phyloP scores from a whole-genome alignment of 495 filamentous ascomycete genomes.

The Aspergillus baeticus region DNA sequence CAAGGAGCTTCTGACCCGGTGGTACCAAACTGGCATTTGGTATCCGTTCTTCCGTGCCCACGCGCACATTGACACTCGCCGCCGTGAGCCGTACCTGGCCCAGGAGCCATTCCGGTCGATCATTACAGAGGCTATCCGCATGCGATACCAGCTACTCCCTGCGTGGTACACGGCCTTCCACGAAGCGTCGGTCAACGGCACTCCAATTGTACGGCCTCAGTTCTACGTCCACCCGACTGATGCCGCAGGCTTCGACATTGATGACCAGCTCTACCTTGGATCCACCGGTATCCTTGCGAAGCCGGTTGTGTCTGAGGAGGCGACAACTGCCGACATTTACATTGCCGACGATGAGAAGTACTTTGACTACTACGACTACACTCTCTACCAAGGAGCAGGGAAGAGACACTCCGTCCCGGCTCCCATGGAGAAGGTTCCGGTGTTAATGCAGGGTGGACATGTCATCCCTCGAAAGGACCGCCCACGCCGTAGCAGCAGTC shows the following conservation, averaged over 20 bases:
- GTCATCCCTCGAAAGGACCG: slow-evolving; percentile 87
- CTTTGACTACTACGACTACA: slow-evolving; percentile 91
- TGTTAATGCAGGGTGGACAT: slow-evolving; percentile 90
- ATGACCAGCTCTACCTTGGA: slow-evolving; percentile 92
- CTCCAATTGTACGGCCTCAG: slow-evolving; percentile 84
- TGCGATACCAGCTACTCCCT: slow-evolving; percentile 87
- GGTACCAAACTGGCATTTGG: slow-evolving; percentile 97
- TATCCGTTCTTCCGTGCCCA: slow-evolving; percentile 99
- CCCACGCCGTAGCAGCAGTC: slow-evolving; percentile 75
- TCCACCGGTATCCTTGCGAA: slow-evolving; percentile 83
- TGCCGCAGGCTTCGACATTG: slow-evolving; percentile 79
- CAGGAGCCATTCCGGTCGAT: slow-evolving; percentile 83
- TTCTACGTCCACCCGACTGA: slow-evolving; percentile 90
- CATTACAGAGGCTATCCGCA: slow-evolving; percentile 80
- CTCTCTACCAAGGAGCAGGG: slow-evolving; percentile 65
- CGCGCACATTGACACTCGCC: slow-evolving; percentile 92
- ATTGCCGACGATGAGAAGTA: slow-evolving; percentile 84
- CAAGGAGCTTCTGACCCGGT: slow-evolving; percentile 85
- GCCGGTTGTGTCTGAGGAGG: slow-evolving; percentile 76
- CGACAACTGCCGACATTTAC: slow-evolving; percentile 74
- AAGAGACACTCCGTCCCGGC: slow-evolving; percentile 67
- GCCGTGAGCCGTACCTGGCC: slow-evolving; percentile 88
- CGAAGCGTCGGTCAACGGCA: slow-evolving; percentile 76
- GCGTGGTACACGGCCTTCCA: slow-evolving; percentile 98
- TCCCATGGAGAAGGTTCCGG: slow-evolving; percentile 78